phyloP scores from a whole-genome alignment of 352 stramenopile species.

The Aphanomyces astaci region DNA sequence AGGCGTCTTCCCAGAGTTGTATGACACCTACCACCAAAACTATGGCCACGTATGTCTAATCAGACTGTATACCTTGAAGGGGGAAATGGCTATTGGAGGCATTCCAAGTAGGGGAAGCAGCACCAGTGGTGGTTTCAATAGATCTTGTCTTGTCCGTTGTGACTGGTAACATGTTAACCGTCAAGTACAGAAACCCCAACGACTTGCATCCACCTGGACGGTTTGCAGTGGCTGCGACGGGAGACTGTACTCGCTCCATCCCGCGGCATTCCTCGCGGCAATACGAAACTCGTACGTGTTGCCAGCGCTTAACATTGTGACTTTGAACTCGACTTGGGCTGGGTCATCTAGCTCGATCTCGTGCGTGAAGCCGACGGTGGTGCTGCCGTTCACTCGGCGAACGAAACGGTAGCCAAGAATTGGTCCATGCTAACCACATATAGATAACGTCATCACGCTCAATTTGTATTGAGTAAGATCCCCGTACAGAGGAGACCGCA shows the following conservation, averaged over 20 bases:
- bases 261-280: constrained; percentile 52
- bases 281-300: constrained; percentile 82
- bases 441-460: not conserved
- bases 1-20: constrained; percentile 53
- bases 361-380: constrained; percentile 46
- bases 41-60: constrained; percentile 15
- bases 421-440: constrained; percentile 23
- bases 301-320: constrained; percentile 62
- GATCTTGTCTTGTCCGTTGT: constrained; percentile 17
- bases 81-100: constrained; percentile 3
- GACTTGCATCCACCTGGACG: constrained; percentile 23
- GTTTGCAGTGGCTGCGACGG: constrained; percentile 54
- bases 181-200: too few relatives aligned
- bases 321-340: constrained; percentile 24
- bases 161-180: too few relatives aligned
- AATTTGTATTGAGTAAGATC: not conserved
- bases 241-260: constrained; percentile 62
- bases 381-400: constrained; percentile 51
- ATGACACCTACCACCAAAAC: constrained; percentile 36
- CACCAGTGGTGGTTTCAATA: constrained; percentile 1
- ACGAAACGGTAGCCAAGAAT: constrained; percentile 49
- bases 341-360: constrained; percentile 33
- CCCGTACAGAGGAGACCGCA: constrained; percentile 18
- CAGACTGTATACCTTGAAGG: constrained; percentile 16
- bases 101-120: not conserved